Conservation (phyloP, 208 protist genomes). For the Phytomonas serpens region DNA sequence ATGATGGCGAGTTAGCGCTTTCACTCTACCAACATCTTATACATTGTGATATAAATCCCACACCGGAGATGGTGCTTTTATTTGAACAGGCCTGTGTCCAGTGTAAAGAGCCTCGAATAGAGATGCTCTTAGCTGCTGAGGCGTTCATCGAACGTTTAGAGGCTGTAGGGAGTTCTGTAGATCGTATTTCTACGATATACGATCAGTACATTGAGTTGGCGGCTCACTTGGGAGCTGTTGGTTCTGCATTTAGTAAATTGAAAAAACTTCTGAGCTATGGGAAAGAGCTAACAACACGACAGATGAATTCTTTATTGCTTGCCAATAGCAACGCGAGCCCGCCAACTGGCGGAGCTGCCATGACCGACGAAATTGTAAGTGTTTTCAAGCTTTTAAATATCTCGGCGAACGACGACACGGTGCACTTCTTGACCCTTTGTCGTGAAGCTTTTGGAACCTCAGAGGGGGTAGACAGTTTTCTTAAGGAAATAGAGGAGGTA, state of each 20-base stretch:
- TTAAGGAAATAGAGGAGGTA: constrained; percentile 19
- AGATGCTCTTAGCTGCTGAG: constrained; percentile 51
- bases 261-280: constrained; percentile 74
- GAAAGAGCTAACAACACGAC: constrained; percentile 66
- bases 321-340: constrained; percentile 63
- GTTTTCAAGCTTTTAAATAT: constrained; percentile 56
- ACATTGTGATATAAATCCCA: constrained; percentile 66
- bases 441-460: constrained; percentile 34
- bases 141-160: constrained; percentile 58
- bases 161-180: constrained; percentile 50
- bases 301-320: constrained; percentile 78
- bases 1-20: constrained; percentile 71
- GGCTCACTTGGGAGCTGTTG: constrained; percentile 64
- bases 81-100: constrained; percentile 70
- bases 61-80: constrained; percentile 74
- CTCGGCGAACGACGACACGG: constrained; percentile 57
- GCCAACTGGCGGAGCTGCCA: constrained; percentile 39
- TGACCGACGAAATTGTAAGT: constrained; percentile 62
- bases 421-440: constrained; percentile 44
- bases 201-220: constrained; percentile 81
- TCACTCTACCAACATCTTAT: constrained; percentile 65
- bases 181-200: constrained; percentile 46
- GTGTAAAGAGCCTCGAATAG: constrained; percentile 35
- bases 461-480: constrained; percentile 22
- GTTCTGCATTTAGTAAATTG: constrained; percentile 52